A percentile compares a stretch with the other conserved stretches of the same genome.
phyloP scores from a whole-genome alignment of 1,284 basidiomycete species.

The Marasmius tenuissimus region DNA sequence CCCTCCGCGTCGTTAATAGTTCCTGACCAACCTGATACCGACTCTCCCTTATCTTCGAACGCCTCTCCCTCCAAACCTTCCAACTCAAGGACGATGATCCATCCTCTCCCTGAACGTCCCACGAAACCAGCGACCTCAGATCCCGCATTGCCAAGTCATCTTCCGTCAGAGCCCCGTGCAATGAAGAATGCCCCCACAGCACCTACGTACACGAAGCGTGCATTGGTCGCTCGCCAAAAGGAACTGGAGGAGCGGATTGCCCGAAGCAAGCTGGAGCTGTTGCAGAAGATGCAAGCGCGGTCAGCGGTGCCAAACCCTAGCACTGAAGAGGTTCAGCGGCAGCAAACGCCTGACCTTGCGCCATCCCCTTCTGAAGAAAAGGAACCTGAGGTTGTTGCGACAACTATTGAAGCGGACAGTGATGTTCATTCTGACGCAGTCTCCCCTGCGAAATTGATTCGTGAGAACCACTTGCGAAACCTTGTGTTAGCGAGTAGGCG shows the following conservation, averaged over 20 bases:
- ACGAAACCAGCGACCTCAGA: too few species aligned
- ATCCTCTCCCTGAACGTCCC: too few species aligned
- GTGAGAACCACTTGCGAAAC: background rate
- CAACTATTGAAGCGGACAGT: background rate
- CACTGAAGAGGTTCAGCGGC: constrained; percentile 5
- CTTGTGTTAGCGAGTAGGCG: background rate
- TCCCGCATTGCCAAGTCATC: too few species aligned
- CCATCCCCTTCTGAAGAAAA: background rate
- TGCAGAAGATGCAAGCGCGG: constrained; percentile 14
- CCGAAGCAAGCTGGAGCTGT: constrained; percentile 33
- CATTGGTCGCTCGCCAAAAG: constrained; percentile 37
- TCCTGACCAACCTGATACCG: background rate
- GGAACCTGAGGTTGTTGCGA: background rate
- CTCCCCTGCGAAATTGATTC: background rate
- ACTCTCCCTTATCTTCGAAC: background rate
- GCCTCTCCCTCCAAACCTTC: background rate
- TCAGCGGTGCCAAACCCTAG: constrained; percentile 4
- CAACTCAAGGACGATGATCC: background rate
- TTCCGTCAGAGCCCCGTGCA: constrained; percentile 34
- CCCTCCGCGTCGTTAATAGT: too few species aligned
- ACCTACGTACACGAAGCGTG: constrained; percentile 34
- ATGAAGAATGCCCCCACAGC: constrained; percentile 38
- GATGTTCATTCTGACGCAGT: background rate
- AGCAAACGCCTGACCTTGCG: background rate
- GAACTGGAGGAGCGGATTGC: constrained; percentile 43